Conservation (phyloP, 2,329 filamentous ascomycete genomes). For the Trichoderma sp. region DNA sequence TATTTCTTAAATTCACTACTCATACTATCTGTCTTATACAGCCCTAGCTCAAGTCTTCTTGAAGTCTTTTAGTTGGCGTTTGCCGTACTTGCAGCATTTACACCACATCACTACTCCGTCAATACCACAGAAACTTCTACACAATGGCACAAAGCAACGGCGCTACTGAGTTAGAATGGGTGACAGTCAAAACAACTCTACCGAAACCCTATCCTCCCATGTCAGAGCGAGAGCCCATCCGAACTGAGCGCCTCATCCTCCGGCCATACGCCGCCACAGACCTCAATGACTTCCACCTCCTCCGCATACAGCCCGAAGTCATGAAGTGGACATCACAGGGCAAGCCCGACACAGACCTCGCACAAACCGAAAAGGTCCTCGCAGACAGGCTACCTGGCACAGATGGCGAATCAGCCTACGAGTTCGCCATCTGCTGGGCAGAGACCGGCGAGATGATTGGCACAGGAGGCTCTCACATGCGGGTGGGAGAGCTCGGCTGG, state of each 20-base stretch:
- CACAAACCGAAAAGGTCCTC: conserved; percentile 46
- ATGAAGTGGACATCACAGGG: conserved; percentile 59
- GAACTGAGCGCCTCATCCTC: conserved; percentile 57
- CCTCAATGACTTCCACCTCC: conserved; percentile 48
- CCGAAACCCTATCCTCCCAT: conserved; percentile 48
- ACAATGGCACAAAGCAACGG: conserved; percentile 27
- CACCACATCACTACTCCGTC: background rate
- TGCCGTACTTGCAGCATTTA: background rate
- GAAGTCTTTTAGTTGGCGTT: background rate
- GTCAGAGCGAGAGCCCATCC: conserved; percentile 41
- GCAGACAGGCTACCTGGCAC: conserved; percentile 42
- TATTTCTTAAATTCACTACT: background rate
- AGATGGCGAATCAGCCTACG: conserved; percentile 55
- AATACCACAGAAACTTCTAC: background rate
- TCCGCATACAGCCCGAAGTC: conserved; percentile 60
- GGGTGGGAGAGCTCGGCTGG: conserved; percentile 48
- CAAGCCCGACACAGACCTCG: conserved; percentile 44
- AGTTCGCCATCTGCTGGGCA: conserved; percentile 54
- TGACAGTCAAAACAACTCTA: conserved; percentile 51
- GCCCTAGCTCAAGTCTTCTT: background rate
- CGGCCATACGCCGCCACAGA: conserved; percentile 54
- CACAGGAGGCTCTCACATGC: conserved; percentile 46
- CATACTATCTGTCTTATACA: background rate
- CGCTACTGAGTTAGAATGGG: conserved; percentile 30
- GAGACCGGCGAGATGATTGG: conserved; percentile 55